A percentile compares a stretch with the other conserved stretches of the same genome.
These are phyloP conservation scores for Brassica incana DNA, from an alignment of 345 rosid species.

Conservation along the genomic window DNA sequence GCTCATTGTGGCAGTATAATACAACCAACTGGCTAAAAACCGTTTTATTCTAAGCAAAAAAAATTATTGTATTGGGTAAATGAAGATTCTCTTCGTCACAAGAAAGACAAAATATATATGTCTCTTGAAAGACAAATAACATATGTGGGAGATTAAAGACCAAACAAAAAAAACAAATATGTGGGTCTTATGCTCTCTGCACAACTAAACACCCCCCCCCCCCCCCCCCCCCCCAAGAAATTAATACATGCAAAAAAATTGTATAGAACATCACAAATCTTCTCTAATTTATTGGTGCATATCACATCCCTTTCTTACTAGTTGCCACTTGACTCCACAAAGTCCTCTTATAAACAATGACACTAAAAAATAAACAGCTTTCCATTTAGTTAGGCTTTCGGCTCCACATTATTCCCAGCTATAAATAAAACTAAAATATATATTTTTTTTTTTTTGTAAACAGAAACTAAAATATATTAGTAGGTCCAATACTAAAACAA, in stretches of 20 bases:
- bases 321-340: slow-evolving; percentile 22
- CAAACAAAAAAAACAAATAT: not conserved
- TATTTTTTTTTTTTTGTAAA: too few species aligned
- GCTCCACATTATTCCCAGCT: too few species aligned
- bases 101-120: not conserved
- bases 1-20: not conserved
- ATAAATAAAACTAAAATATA: too few species aligned
- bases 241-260: not conserved
- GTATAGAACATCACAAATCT: not conserved
- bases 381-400: too few species aligned
- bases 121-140: not conserved
- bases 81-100: slow-evolving; percentile 3
- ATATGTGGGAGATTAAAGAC: not conserved
- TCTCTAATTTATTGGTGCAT: not conserved
- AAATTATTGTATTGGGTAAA: not conserved
- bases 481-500: too few species aligned
- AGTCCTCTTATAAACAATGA: not conserved
- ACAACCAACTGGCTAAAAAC: not conserved
- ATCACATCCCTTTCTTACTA: slow-evolving; percentile 9
- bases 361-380: not conserved
- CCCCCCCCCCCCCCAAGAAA: too few species aligned
- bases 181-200: too few species aligned
- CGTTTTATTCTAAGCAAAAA: not conserved
- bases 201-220: too few species aligned
- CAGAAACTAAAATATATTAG: too few species aligned